phyloP scores from a whole-genome alignment of 768 basidiomycete species.

The Termitomyces sp. region DNA sequence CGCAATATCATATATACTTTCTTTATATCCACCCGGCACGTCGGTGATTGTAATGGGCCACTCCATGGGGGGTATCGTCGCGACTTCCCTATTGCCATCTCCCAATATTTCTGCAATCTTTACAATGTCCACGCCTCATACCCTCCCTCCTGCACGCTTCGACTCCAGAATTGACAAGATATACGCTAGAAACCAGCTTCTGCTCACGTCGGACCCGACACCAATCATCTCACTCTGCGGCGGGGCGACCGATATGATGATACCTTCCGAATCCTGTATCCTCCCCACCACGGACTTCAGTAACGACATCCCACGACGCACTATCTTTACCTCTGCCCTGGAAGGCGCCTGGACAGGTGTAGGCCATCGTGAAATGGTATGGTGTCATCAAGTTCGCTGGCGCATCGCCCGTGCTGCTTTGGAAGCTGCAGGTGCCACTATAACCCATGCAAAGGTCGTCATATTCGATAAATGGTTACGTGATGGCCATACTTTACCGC shows the following conservation, averaged over 20 bases:
- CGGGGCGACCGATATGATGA: constrained; percentile 86
- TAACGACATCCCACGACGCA: constrained; percentile 38
- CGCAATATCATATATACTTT: constrained; percentile 74
- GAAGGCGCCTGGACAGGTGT: constrained; percentile 95
- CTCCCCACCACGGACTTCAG: constrained; percentile 30
- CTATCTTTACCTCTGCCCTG: constrained; percentile 80
- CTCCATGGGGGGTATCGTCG: constrained; percentile 97
- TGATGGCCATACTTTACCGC: constrained; percentile 47
- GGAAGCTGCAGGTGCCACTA: constrained; percentile 43
- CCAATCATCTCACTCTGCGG: constrained; percentile 85
- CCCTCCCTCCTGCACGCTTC: constrained; percentile 82
- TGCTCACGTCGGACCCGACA: constrained; percentile 41
- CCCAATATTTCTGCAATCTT: constrained; percentile 67
- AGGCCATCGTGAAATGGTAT: constrained; percentile 94
- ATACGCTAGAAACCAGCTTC: constrained; percentile 42
- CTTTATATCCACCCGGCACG: constrained; percentile 61
- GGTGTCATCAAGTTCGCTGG: constrained; percentile 98
- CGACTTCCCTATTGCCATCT: constrained; percentile 70
- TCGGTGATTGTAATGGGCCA: constrained; percentile 80
- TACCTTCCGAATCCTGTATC: constrained; percentile 85
- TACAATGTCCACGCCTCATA: constrained; percentile 96
- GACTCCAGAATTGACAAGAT: constrained; percentile 75
- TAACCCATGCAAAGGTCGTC: constrained; percentile 20
- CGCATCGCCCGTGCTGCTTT: constrained; percentile 75
- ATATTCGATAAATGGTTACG: constrained; percentile 65